These are phyloP conservation scores for Stagonosporopsis cucurbitacearum DNA, from an alignment of 2,329 filamentous ascomycete species.

Conservation along the genomic window DNA sequence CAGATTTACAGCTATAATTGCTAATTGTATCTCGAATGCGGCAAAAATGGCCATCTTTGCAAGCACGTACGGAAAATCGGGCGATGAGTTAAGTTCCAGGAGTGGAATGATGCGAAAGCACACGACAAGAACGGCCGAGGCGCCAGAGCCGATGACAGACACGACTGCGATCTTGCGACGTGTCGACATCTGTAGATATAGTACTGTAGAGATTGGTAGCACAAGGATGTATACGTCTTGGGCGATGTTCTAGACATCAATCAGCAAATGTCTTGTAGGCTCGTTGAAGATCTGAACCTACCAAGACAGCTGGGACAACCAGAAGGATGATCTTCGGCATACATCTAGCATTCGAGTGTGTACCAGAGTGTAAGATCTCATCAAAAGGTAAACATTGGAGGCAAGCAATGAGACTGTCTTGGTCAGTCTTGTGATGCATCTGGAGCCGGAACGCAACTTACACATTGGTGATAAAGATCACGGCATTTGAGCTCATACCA, in stretches of 20 bases:
- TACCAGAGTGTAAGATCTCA: slow-evolving; percentile 35
- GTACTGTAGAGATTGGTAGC: slow-evolving; percentile 28
- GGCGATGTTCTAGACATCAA: slow-evolving; percentile 22
- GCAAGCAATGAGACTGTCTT: slow-evolving; percentile 29
- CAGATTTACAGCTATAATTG: slow-evolving; percentile 44
- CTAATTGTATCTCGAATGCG: slow-evolving; percentile 41
- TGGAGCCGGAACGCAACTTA: slow-evolving; percentile 1
- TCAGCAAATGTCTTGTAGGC: neutral
- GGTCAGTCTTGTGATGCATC: neutral
- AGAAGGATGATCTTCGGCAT: slow-evolving; percentile 36
- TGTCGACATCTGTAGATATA: slow-evolving; percentile 26
- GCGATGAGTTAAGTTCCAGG: slow-evolving; percentile 28
- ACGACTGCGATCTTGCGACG: slow-evolving; percentile 31
- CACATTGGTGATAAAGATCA: slow-evolving; percentile 37
- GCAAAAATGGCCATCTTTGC: slow-evolving; percentile 45
- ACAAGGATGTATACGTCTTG: slow-evolving; percentile 32
- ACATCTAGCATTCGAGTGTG: slow-evolving; percentile 32
- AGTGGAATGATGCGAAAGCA: slow-evolving; percentile 29
- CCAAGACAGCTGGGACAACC: slow-evolving; percentile 34
- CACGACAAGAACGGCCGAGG: slow-evolving; percentile 32
- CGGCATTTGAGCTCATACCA: slow-evolving; percentile 34
- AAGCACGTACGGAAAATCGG: slow-evolving; percentile 38
- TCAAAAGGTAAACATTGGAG: slow-evolving; percentile 44
- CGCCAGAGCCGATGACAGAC: slow-evolving; percentile 40
- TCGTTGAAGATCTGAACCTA: slow-evolving; percentile 5